A percentile compares a stretch with the other conserved stretches of the same genome.
Conservation (phyloP, 306 rosid genomes). For the Sicyos edulis region DNA sequence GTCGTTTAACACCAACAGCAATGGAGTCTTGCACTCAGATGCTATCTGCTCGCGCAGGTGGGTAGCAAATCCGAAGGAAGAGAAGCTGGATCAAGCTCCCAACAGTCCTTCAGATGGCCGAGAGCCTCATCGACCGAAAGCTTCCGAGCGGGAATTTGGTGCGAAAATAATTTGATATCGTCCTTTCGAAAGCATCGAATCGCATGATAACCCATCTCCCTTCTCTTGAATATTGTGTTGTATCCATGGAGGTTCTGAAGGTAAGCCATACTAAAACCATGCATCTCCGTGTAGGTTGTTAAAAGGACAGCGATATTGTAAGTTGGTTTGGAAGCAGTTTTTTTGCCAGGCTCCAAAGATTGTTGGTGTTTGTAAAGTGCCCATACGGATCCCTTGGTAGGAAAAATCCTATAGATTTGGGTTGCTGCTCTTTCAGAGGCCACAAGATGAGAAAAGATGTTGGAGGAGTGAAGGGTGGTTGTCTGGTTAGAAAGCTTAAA, state of each 20-base stretch:
- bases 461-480: conserved; percentile 44
- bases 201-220: conserved; percentile 61
- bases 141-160: conserved; percentile 80
- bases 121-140: conserved; percentile 49
- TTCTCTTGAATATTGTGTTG: conserved; percentile 74
- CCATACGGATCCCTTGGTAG: conserved; percentile 90
- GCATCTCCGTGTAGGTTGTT: conserved; percentile 61
- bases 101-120: conserved; percentile 53
- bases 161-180: conserved; percentile 54
- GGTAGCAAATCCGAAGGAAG: conserved; percentile 72
- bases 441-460: conserved; percentile 71
- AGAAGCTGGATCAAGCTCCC: conserved; percentile 98
- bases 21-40: background rate
- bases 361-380: conserved; percentile 59
- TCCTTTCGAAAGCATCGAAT: conserved; percentile 54
- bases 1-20: background rate
- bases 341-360: conserved; percentile 32
- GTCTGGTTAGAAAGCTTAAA: conserved; percentile 53
- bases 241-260: conserved; percentile 85
- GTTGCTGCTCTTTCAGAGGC: conserved; percentile 60
- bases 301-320: conserved; percentile 63
- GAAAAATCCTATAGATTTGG: conserved; percentile 65
- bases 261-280: conserved; percentile 75
- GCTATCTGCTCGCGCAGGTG: conserved; percentile 26
- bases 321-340: conserved; percentile 28